Conservation (phyloP, 2,329 filamentous ascomycete genomes). For the Seiridium unicorne region DNA sequence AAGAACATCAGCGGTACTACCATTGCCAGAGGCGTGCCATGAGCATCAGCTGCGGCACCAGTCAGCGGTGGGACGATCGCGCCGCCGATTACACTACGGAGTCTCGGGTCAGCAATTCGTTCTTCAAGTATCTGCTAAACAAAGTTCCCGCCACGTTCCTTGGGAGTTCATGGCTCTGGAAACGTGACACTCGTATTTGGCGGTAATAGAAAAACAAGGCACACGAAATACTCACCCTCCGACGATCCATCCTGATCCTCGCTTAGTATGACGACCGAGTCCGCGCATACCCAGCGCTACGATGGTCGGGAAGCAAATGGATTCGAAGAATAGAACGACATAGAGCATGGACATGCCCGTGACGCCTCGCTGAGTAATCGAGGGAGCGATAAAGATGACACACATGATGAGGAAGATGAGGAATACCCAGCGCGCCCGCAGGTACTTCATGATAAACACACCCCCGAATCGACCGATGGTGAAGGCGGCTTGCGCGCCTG, state of each 20-base stretch:
- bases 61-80: slow-evolving; percentile 72
- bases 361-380: slow-evolving; percentile 45
- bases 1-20: slow-evolving; percentile 64
- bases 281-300: slow-evolving; percentile 75
- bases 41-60: slow-evolving; percentile 63
- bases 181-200: too few relatives aligned
- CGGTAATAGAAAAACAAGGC: too few relatives aligned
- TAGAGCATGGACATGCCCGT: slow-evolving; percentile 61
- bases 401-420: slow-evolving; percentile 61
- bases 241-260: slow-evolving; percentile 70
- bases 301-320: slow-evolving; percentile 79
- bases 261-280: slow-evolving; percentile 73
- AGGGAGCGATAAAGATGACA: slow-evolving; percentile 59
- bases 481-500: slow-evolving; percentile 72
- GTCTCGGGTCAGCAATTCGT: too few relatives aligned
- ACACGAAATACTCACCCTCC: slow-evolving; percentile 39
- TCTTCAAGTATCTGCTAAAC: too few relatives aligned
- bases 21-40: slow-evolving; percentile 62
- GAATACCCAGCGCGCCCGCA: slow-evolving; percentile 67
- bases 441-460: slow-evolving; percentile 63
- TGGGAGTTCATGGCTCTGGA: too few relatives aligned
- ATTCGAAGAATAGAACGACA: slow-evolving; percentile 74
- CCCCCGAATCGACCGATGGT: slow-evolving; percentile 71
- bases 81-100: slow-evolving; percentile 59
- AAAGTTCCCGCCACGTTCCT: too few relatives aligned